Evolutionary conservation across 2,329 filamentous ascomycete species (phyloP), one percentile per base, ranked within the genome.

Genomic region (Penicillium sp.): DNA sequence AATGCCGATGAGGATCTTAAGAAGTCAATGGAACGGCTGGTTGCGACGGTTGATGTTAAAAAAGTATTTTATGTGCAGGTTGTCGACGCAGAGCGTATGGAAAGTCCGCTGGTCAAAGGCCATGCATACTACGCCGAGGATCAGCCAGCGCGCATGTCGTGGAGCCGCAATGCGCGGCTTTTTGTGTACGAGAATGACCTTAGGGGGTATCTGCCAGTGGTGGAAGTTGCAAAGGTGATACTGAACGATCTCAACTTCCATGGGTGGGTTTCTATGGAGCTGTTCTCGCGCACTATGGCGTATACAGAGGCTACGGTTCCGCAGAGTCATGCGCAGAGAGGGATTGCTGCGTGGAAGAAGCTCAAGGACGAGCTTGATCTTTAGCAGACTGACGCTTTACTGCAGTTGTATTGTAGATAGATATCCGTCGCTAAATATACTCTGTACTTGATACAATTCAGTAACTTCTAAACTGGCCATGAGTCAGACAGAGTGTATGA

Each of bases 11-110:
- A 74, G 12, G 79, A 76, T 0, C 77, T 88, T 1, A 66, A 69
- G 5, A 71, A 75, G 0, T 86, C 84, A 0, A 70, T 89, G 46
- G 68, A 75, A 28, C 73, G 79, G 3, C 71, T 90, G 6, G 68
- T 83, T 0, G 61, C 74, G 2, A 75, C 73, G 0, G 72, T 90
- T 5, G 81, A 89, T 59, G 76, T 81, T 1, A 69, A 73, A 42
- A 89, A 87, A 69, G 77, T 92, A 0, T 89, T 90, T 64, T 88
- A 88, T 63, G 77, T 92, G 0, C 89, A 92, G 65, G 79, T 91
- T 5, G 88, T 88, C 3, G 88, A 91, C 64, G 89, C 83, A 3
- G 86, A 89, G 67, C 77, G 79, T 8, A 76, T 91, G 6, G 63
- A 69, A 0, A 61, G 71, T 16, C 87, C 87, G 0, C 68, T 91